phyloP scores from a whole-genome alignment of 805 yeast species.

The Ogataea glucozyma region DNA sequence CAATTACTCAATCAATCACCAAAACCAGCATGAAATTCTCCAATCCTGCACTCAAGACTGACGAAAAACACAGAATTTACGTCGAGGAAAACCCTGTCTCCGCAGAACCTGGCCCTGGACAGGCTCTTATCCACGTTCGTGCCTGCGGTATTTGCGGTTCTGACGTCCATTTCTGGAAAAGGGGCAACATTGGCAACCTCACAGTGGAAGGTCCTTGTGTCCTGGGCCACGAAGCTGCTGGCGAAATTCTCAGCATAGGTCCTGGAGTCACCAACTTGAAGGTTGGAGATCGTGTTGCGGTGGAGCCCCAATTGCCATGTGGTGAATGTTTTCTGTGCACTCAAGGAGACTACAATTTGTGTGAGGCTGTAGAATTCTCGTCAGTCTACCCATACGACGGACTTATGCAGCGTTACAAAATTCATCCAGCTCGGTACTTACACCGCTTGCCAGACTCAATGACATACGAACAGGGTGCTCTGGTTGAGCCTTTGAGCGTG shows the following conservation, averaged over 20 bases:
- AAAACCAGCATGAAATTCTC: conserved; percentile 2
- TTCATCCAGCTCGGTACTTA: conserved; percentile 36
- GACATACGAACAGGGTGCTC: conserved; percentile 53
- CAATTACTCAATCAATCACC: too few relatives aligned
- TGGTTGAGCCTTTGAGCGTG: conserved; percentile 55
- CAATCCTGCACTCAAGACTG: conserved; percentile 25
- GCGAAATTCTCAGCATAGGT: conserved; percentile 50
- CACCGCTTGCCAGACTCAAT: conserved; percentile 43
- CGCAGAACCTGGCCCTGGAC: conserved; percentile 37
- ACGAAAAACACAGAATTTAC: conserved; percentile 18
- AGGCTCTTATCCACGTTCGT: conserved; percentile 58
- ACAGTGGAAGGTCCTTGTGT: conserved; percentile 36
- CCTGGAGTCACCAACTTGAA: conserved; percentile 43
- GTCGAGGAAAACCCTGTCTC: conserved; percentile 20
- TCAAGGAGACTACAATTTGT: conserved; percentile 43
- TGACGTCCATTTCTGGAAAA: conserved; percentile 67
- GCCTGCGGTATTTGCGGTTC: conserved; percentile 77
- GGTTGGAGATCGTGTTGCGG: conserved; percentile 48
- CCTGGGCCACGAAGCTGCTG: conserved; percentile 47
- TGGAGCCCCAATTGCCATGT: conserved; percentile 59
- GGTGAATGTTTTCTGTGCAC: conserved; percentile 39
- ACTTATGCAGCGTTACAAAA: conserved; percentile 39
- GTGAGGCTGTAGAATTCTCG: conserved; percentile 39
- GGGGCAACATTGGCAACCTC: conserved; percentile 60
- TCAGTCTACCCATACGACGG: conserved; percentile 42